Evolutionary conservation across 805 yeast species (phyloP).

Genomic region (Sungouiozyma intestinalis): DNA sequence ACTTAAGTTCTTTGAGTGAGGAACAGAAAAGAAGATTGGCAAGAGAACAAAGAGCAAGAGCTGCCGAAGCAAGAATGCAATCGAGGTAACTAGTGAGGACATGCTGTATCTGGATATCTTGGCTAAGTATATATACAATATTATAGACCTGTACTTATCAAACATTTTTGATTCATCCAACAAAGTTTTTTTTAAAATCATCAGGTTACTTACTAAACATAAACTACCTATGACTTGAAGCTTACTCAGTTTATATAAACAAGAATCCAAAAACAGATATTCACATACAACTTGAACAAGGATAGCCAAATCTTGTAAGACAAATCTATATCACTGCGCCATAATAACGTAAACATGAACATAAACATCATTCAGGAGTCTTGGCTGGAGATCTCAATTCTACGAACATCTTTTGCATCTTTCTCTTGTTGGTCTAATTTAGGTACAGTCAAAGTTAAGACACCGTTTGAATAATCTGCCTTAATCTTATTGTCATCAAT

Average conservation of each 20-base stretch:
- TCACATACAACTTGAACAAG: too few species aligned
- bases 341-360: neutral
- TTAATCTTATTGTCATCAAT: constrained; percentile 35
- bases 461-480: constrained; percentile 39
- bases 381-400: constrained; percentile 23
- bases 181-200: too few species aligned
- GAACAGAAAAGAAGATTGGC: constrained; percentile 69
- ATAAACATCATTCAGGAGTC: constrained; percentile 23
- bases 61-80: constrained; percentile 80
- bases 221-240: too few species aligned
- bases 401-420: constrained; percentile 16
- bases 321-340: too few species aligned
- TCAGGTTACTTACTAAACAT: too few species aligned
- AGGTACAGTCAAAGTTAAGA: constrained; percentile 34
- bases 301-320: too few species aligned
- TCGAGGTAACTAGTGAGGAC: constrained; percentile 1
- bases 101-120: too few species aligned
- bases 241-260: too few species aligned
- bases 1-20: constrained; percentile 53
- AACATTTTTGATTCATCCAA: too few species aligned
- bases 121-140: too few species aligned
- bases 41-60: constrained; percentile 93
- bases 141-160: neutral
- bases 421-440: constrained; percentile 25
- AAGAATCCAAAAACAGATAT: too few species aligned